These are phyloP conservation scores for Aspergillaceae sp. DNA, from an alignment of 2,329 filamentous ascomycete genomes.

Conservation along the genomic window DNA sequence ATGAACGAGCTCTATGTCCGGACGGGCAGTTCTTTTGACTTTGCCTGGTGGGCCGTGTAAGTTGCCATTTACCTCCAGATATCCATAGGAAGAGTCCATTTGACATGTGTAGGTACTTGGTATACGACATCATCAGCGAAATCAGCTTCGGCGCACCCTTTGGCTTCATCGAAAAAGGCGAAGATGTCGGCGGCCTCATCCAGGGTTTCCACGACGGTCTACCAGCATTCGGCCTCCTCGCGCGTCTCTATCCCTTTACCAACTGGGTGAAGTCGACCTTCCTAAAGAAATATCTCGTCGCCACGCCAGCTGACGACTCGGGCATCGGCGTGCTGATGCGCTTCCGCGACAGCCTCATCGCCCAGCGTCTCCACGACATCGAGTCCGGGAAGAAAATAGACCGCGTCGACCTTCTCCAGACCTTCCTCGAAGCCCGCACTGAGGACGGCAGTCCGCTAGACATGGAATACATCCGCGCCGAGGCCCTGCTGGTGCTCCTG, in stretches of 20 bases:
- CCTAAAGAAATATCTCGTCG: slow-evolving; percentile 45
- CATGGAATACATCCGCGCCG: slow-evolving; percentile 46
- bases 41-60: slow-evolving; percentile 47
- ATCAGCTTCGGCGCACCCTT: slow-evolving; percentile 50
- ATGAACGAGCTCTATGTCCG: slow-evolving; percentile 41
- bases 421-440: slow-evolving; percentile 37
- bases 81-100: neutral
- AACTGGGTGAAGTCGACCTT: slow-evolving; percentile 48
- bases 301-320: slow-evolving; percentile 44
- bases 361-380: slow-evolving; percentile 41
- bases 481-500: slow-evolving; percentile 45
- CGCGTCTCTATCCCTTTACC: slow-evolving; percentile 46
- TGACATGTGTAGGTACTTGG: slow-evolving; percentile 27
- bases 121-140: slow-evolving; percentile 51
- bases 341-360: slow-evolving; percentile 48
- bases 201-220: slow-evolving; percentile 48
- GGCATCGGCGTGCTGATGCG: slow-evolving; percentile 51
- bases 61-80: slow-evolving; percentile 3
- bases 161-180: slow-evolving; percentile 46
- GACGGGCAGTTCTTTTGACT: slow-evolving; percentile 43
- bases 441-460: slow-evolving; percentile 41
- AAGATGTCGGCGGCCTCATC: slow-evolving; percentile 48
- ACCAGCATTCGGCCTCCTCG: slow-evolving; percentile 44
- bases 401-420: slow-evolving; percentile 48
- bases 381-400: slow-evolving; percentile 37